Conservation (phyloP, 768 basidiomycete species). For the Russula compacta region DNA sequence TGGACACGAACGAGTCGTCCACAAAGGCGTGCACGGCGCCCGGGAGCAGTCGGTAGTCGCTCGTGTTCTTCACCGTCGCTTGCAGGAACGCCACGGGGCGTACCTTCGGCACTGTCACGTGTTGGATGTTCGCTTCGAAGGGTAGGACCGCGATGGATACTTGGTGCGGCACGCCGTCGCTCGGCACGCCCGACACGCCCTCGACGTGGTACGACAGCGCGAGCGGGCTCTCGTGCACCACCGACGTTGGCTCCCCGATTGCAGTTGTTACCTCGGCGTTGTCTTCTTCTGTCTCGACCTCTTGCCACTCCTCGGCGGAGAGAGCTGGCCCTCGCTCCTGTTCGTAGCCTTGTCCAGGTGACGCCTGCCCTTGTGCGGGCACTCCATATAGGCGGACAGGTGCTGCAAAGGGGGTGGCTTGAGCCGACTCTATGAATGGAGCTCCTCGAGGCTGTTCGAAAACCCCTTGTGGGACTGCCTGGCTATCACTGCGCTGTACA, state of each 20-base stretch:
- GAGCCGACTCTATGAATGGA: no score
- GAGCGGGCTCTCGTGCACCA: slow-evolving; percentile 45
- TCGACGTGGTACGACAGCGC: slow-evolving; percentile 44
- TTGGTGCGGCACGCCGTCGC: slow-evolving; percentile 46
- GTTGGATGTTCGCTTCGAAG: slow-evolving; percentile 38
- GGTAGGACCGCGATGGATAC: slow-evolving; percentile 42
- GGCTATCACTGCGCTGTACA: no score
- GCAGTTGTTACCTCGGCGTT: background rate
- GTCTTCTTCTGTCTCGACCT: background rate
- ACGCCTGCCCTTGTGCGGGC: no score
- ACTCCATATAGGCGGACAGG: no score
- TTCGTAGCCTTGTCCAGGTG: no score
- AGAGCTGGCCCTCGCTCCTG: no score
- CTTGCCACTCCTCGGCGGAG: background rate
- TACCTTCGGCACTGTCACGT: slow-evolving; percentile 42
- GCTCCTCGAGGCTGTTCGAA: no score
- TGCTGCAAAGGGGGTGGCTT: no score
- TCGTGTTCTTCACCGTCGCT: slow-evolving; percentile 42
- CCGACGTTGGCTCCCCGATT: slow-evolving; percentile 31
- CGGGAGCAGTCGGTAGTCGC: slow-evolving; percentile 46
- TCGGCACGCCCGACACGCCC: slow-evolving; percentile 42
- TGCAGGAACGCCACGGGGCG: slow-evolving; percentile 42
- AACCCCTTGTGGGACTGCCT: no score
- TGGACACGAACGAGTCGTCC: slow-evolving; percentile 50
- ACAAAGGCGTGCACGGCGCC: slow-evolving; percentile 48